Percentiles rank a stretch among this genome's conserved stretches.
phyloP scores from a whole-genome alignment of 495 filamentous ascomycete species.

The Aspergillus campestris region DNA sequence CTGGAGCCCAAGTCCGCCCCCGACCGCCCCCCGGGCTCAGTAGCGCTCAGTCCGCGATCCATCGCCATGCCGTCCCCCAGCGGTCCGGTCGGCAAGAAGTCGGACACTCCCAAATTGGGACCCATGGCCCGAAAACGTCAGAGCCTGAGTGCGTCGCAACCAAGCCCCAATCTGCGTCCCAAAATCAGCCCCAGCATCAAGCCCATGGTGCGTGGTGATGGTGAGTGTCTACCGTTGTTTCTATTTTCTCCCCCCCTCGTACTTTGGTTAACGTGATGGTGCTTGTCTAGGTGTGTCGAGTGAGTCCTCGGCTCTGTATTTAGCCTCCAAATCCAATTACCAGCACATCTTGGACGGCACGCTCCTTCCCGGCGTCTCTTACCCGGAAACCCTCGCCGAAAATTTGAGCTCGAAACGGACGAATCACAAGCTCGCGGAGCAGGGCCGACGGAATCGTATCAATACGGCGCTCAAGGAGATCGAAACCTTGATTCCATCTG shows the following conservation, averaged over 20 bases:
- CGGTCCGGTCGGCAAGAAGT: constrained; percentile 32
- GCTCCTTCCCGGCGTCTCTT: constrained; percentile 78
- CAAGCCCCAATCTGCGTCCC: constrained; percentile 76
- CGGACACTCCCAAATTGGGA: constrained; percentile 26
- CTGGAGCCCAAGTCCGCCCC: constrained; percentile 22
- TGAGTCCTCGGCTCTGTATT: constrained; percentile 72
- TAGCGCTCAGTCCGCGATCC: constrained; percentile 30
- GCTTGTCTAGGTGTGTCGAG: constrained; percentile 37
- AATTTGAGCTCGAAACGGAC: constrained; percentile 94
- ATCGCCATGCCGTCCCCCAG: constrained; percentile 37
- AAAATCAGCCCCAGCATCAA: constrained; percentile 94
- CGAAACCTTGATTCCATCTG: constrained; percentile 65
- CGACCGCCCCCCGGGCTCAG: constrained; percentile 16
- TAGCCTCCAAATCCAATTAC: constrained; percentile 94
- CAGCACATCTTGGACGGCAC: constrained; percentile 95
- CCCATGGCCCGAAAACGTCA: constrained; percentile 52
- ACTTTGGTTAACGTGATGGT: background rate
- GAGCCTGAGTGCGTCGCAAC: constrained; percentile 67
- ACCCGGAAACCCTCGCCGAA: constrained; percentile 82
- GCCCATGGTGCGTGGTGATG: constrained; percentile 70
- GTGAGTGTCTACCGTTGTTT: constrained; percentile 33
- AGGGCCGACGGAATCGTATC: constrained; percentile 89
- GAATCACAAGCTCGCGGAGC: constrained; percentile 95
- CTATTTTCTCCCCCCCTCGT: constrained; percentile 2
- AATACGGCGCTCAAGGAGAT: constrained; percentile 92